Evolutionary conservation across 352 stramenopile species (phyloP).

Genomic region (Phytopythium litorale): DNA sequence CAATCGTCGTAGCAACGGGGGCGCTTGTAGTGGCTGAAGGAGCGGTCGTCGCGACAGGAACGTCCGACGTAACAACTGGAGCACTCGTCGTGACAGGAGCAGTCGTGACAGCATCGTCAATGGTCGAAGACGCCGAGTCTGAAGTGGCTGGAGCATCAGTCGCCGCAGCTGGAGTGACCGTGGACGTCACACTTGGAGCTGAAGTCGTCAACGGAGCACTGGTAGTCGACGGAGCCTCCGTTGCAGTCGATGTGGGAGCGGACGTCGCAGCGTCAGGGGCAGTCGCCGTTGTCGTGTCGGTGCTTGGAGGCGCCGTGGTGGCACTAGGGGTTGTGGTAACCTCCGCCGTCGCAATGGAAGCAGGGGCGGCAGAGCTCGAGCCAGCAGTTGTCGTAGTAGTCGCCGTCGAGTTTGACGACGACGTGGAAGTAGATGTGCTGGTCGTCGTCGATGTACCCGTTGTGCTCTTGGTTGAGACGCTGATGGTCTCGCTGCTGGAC

Average conservation of each 20-base stretch:
- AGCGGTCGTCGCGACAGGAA: no score
- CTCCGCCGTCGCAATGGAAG: background rate
- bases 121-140: background rate
- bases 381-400: background rate
- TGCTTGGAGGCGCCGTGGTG: background rate
- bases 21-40: no score
- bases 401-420: background rate
- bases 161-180: background rate
- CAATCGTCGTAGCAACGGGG: no score
- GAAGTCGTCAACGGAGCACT: background rate
- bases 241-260: background rate
- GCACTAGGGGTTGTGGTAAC: slow-evolving; percentile 4
- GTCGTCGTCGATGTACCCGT: background rate
- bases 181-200: background rate
- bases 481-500: background rate
- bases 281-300: no score
- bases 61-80: no score
- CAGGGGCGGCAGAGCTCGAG: background rate
- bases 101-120: no score
- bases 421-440: background rate
- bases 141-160: slow-evolving; percentile 3
- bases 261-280: background rate
- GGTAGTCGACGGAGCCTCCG: background rate
- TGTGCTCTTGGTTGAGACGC: background rate
- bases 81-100: background rate